Base-by-base conservation (phyloP, 441 rosid genomes). In the Aleurites moluccanus region DNA sequence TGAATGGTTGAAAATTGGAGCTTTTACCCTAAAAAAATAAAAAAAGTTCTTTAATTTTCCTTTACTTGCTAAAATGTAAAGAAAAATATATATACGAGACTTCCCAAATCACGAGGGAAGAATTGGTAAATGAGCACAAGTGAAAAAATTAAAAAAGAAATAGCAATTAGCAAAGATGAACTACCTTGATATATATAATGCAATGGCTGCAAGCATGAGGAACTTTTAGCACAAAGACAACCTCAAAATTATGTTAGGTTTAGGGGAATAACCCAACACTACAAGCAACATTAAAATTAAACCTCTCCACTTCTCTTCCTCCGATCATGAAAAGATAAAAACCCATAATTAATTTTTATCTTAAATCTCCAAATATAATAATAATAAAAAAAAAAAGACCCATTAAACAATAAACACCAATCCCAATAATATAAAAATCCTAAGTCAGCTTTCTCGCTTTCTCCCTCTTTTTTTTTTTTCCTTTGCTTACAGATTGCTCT, bases 361-460 rank as follows among this genome's bases (percentile, higher is more conserved):
- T 60, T 72, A 60, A 59, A 56, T 59, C 35, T 35, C 14, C 55
- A 40, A 45, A 38, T 38, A 49, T 49, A 49, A 14, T 49, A 49
- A 15, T 49, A 49, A 49, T 49, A 53, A 53, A 4, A n/a, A 18
- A 53, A 20, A n/a, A 55, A 55, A 60, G 15, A 60, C 59, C 60
- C 75, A 47, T 47, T 28, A 28, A 73, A 62, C 27, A 56, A 69
- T 30, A 21, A 47, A 73, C 69, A 33, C 38, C 76, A 73, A 73
- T 73, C 60, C 62, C 69, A 21, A 63, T 61, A 60, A 27, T 38
- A 69, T 21, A 47, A 56, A 57, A 69, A 55, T 69, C 73, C 73
- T 33, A 69, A 50, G 76, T 73, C 76, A 72, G 75, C 60, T 23
- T 35, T 38, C 28, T 67, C 35, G 1, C 47, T 44, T 2, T 45